Conservation (phyloP, 2,329 filamentous ascomycete genomes). For the Xylaria arbuscula region DNA sequence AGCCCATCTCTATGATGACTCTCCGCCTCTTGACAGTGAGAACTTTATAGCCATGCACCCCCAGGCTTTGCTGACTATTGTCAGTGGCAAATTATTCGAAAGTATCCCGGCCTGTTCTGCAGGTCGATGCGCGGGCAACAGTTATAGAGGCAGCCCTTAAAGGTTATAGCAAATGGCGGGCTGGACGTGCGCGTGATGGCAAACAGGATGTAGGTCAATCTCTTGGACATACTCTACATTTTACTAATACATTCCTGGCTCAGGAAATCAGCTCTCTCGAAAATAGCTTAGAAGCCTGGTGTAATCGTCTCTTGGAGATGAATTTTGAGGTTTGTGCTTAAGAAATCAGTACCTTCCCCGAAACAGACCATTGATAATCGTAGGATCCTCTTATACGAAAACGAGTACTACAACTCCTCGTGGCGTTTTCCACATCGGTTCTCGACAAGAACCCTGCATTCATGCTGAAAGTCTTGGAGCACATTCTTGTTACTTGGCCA, state of each 20-base stretch:
- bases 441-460: slow-evolving; percentile 81
- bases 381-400: slow-evolving; percentile 86
- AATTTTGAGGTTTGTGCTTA: slow-evolving; percentile 68
- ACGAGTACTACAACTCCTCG: slow-evolving; percentile 81
- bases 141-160: slow-evolving; percentile 90
- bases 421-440: slow-evolving; percentile 84
- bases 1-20: slow-evolving; percentile 78
- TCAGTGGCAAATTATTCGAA: slow-evolving; percentile 71
- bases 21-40: slow-evolving; percentile 74
- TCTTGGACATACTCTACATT: not conserved
- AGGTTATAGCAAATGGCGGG: slow-evolving; percentile 84
- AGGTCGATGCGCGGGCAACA: slow-evolving; percentile 88
- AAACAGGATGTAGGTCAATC: slow-evolving; percentile 39
- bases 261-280: slow-evolving; percentile 69
- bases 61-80: slow-evolving; percentile 39
- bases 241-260: slow-evolving; percentile 49
- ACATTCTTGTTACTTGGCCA: slow-evolving; percentile 88
- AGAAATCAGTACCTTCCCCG: not conserved
- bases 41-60: slow-evolving; percentile 3
- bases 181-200: slow-evolving; percentile 35
- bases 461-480: slow-evolving; percentile 89
- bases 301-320: slow-evolving; percentile 74
- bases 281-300: slow-evolving; percentile 76
- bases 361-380: slow-evolving; percentile 37
- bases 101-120: slow-evolving; percentile 76